Evolutionary conservation across 345 rosid genomes (phyloP).

Genomic region (Arabidopsis suecica): DNA sequence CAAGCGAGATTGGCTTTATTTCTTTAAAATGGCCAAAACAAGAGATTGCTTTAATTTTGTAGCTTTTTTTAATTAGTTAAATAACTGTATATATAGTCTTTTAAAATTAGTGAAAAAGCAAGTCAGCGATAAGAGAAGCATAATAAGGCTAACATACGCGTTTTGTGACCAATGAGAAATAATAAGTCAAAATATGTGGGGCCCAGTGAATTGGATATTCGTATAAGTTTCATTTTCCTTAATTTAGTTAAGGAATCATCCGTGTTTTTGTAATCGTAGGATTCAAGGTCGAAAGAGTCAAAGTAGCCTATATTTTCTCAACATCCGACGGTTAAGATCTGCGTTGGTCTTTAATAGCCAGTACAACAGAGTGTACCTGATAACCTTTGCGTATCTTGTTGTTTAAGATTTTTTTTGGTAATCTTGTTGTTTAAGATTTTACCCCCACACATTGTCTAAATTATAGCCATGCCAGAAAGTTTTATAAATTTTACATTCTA

Average conservation of each 20-base stretch:
- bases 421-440: not conserved
- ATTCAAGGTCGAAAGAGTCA: not conserved
- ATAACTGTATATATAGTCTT: no score
- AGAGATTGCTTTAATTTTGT: no score
- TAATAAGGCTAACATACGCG: slow-evolving; percentile 2
- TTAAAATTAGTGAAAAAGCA: no score
- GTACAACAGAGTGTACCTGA: not conserved
- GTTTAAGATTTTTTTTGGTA: not conserved
- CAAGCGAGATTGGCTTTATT: no score
- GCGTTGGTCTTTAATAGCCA: not conserved
- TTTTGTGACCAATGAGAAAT: not conserved
- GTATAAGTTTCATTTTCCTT: not conserved
- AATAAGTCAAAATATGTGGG: slow-evolving; percentile 13
- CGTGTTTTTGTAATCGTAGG: not conserved
- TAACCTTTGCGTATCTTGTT: not conserved
- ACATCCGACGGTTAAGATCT: slow-evolving; percentile 20
- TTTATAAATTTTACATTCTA: slow-evolving; percentile 14
- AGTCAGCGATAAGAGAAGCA: no score
- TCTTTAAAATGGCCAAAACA: no score
- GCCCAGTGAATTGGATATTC: slow-evolving; percentile 1
- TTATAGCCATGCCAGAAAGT: slow-evolving; percentile 2
- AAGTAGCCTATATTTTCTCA: not conserved
- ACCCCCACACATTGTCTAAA: slow-evolving; percentile 1
- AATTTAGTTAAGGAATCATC: not conserved
- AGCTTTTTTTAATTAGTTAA: no score